These are phyloP conservation scores for Cytospora schulzeri DNA, from an alignment of 2,329 filamentous ascomycete species.

Conservation along the genomic window DNA sequence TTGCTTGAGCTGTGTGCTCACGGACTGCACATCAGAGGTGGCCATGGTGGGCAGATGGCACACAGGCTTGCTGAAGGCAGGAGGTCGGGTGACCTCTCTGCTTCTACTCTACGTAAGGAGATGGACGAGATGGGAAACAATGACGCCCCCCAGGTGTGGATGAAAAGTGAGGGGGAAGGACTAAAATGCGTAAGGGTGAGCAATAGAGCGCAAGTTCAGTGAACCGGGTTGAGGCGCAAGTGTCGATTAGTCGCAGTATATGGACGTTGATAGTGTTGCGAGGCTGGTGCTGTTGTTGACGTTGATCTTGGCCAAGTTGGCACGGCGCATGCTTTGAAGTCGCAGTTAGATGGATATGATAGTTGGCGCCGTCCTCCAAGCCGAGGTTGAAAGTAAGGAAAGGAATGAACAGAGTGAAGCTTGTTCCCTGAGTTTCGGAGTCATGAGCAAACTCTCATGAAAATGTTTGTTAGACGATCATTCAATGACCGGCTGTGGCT, in stretches of 20 bases:
- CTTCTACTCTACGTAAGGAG: constrained; percentile 27
- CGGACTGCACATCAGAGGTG: constrained; percentile 50
- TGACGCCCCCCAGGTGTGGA: not conserved
- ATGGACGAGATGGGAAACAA: not conserved
- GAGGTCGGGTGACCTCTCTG: constrained; percentile 17
- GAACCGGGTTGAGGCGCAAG: constrained; percentile 5
- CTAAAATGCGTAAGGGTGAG: constrained; percentile 1
- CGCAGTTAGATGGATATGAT: not conserved
- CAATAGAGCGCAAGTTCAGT: not conserved
- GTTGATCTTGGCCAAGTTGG: constrained; percentile 17
- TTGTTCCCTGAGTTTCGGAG: not conserved
- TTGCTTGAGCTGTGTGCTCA: constrained; percentile 80
- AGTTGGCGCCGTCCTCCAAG: not conserved
- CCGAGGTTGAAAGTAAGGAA: not conserved
- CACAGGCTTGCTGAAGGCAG: constrained; percentile 8
- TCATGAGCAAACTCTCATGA: not conserved
- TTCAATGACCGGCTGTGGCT: not conserved
- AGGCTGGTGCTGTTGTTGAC: constrained; percentile 7
- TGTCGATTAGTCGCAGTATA: not conserved
- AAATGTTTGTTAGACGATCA: not conserved
- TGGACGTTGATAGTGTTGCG: constrained; percentile 14
- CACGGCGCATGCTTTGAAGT: constrained; percentile 11
- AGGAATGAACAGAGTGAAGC: not conserved
- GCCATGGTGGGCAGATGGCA: constrained; percentile 50
- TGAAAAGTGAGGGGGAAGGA: not conserved